These are phyloP conservation scores for Pelargonium myrrhifolium DNA, from an alignment of 441 rosid species.

Conservation along the genomic window DNA sequence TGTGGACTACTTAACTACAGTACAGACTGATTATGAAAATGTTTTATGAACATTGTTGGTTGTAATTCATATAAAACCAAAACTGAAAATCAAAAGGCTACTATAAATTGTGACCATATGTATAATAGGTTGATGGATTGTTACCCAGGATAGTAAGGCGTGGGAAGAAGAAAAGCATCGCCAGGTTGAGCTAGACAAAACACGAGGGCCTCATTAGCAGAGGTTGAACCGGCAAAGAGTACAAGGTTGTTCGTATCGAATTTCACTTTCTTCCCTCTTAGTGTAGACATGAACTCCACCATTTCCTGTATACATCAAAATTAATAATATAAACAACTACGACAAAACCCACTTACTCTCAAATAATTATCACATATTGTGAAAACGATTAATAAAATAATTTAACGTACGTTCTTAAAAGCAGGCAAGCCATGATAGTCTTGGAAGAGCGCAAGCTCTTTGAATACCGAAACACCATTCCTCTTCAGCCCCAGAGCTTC, in stretches of 20 bases:
- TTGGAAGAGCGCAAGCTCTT: constrained; percentile 47
- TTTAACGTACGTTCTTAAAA: constrained; percentile 36
- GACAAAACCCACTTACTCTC: too few relatives aligned
- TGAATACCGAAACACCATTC: constrained; percentile 36
- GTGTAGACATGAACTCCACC: constrained; percentile 40
- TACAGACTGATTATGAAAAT: too few relatives aligned
- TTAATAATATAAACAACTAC: too few relatives aligned
- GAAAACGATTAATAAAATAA: too few relatives aligned
- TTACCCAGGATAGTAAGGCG: constrained; percentile 67
- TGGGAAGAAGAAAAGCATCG: constrained; percentile 60
- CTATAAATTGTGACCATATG: too few relatives aligned
- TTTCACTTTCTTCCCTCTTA: constrained; percentile 43
- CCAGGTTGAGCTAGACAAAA: constrained; percentile 61
- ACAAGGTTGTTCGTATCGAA: constrained; percentile 45
- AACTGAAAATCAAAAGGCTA: too few relatives aligned
- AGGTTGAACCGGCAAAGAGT: constrained; percentile 57
- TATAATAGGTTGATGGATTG: too few relatives aligned
- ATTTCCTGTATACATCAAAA: constrained; percentile 32
- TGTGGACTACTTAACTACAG: too few relatives aligned
- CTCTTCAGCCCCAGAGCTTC: constrained; percentile 31
- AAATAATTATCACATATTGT: too few relatives aligned
- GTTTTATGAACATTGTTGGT: too few relatives aligned
- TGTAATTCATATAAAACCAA: too few relatives aligned
- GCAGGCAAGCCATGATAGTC: constrained; percentile 54
- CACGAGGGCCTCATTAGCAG: constrained; percentile 56